phyloP scores from a whole-genome alignment of 306 rosid species.

The Oemleria cerasiformis region DNA sequence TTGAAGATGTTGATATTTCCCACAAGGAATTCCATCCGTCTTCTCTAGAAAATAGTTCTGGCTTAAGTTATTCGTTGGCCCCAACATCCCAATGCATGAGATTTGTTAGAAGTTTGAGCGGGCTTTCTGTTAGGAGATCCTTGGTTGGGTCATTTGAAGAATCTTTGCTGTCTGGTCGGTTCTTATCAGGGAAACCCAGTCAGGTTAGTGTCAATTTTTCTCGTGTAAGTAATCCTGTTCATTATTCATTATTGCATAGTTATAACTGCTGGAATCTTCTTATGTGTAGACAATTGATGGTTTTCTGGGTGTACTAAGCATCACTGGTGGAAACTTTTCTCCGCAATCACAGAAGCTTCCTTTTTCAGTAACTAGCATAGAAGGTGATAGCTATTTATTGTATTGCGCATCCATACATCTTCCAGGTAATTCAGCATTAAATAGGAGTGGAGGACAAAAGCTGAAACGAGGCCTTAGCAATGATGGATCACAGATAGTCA shows the following conservation, averaged over 20 bases:
- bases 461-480: constrained; percentile 48
- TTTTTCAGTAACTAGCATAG: constrained; percentile 84
- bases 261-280: constrained; percentile 22
- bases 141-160: constrained; percentile 98
- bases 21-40: constrained; percentile 60
- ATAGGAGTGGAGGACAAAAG: constrained; percentile 53
- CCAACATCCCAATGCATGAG: constrained; percentile 46
- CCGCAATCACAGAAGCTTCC: constrained; percentile 97
- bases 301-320: constrained; percentile 84
- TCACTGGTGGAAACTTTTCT: constrained; percentile 90
- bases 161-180: constrained; percentile 92
- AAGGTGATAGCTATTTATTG: constrained; percentile 78
- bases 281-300: constrained; percentile 73
- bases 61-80: constrained; percentile 36
- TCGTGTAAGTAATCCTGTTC: constrained; percentile 12
- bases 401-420: constrained; percentile 84
- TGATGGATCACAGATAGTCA: constrained; percentile 66
- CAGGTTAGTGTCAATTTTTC: constrained; percentile 55
- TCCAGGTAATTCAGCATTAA: constrained; percentile 51
- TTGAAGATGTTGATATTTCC: constrained; percentile 55
- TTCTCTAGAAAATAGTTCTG: constrained; percentile 51
- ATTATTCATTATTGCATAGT: constrained; percentile 24
- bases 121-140: constrained; percentile 77
- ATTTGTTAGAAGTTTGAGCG: constrained; percentile 78
- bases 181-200: constrained; percentile 56